Conservation (phyloP, 164 flowering plant species). For the Nymphaea colorata region DNA sequence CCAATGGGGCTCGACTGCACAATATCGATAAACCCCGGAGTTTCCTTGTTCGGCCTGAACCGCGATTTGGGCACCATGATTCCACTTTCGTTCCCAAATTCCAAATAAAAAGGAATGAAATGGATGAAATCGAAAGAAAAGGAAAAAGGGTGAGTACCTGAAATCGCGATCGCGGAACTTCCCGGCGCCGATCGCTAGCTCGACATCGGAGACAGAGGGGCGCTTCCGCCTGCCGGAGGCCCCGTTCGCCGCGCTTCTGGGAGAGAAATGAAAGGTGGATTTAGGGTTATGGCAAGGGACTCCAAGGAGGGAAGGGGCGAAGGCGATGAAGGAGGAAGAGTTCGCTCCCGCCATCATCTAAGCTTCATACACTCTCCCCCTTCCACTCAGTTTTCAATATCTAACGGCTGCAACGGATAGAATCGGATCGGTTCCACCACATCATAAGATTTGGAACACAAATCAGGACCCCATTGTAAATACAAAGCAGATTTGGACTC, state of each 20-base stretch:
- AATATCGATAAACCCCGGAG: constrained; percentile 6
- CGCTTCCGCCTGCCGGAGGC: constrained; percentile 3
- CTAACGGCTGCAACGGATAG: no score
- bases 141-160: constrained; percentile 7
- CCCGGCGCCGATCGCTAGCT: constrained; percentile 67
- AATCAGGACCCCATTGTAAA: no score
- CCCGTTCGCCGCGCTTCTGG: neutral
- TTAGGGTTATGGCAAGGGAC: neutral
- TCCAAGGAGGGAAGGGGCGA: neutral
- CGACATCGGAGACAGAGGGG: constrained; percentile 48
- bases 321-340: neutral
- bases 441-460: no score
- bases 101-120: neutral
- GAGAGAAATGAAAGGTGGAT: neutral
- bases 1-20: constrained; percentile 6
- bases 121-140: neutral
- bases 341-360: neutral
- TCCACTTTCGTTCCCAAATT: neutral
- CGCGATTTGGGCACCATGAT: neutral
- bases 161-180: constrained; percentile 30
- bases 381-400: no score
- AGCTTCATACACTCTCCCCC: neutral
- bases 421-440: no score
- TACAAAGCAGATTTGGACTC: no score
- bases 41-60: neutral